A percentile compares a stretch with the other conserved stretches of the same genome.
Evolutionary conservation across 306 rosid genomes (phyloP).

Genomic region (Vigna hirtella): DNA sequence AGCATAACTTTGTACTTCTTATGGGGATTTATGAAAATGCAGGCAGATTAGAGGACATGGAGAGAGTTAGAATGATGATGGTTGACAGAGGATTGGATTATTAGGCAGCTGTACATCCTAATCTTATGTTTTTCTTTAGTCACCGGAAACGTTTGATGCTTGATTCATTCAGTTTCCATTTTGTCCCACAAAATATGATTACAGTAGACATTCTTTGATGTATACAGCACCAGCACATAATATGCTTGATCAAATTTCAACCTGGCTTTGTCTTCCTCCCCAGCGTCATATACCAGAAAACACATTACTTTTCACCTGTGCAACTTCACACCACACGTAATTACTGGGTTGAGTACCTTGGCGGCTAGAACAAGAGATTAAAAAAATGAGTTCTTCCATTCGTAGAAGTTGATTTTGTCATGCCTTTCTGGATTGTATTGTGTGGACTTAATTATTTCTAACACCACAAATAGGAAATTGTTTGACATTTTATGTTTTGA

Average conservation of each 20-base stretch:
- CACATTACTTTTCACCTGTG: background rate
- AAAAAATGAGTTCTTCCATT: background rate
- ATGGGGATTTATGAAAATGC: conserved; percentile 72
- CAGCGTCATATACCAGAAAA: conserved; percentile 2
- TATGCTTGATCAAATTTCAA: conserved; percentile 32
- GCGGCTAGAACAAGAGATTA: conserved; percentile 10
- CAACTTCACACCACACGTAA: background rate
- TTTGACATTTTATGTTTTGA: conserved; percentile 32
- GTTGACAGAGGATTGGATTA: conserved; percentile 71
- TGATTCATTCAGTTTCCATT: conserved; percentile 11
- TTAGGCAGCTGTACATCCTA: conserved; percentile 38
- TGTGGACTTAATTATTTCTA: background rate
- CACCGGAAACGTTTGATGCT: background rate
- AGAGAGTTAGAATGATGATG: conserved; percentile 74
- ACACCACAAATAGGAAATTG: background rate
- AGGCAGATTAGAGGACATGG: conserved; percentile 65
- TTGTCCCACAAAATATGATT: conserved; percentile 22
- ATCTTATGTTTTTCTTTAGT: conserved; percentile 1
- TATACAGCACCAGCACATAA: conserved; percentile 16
- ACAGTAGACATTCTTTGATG: conserved; percentile 8
- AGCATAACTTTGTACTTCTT: conserved; percentile 79
- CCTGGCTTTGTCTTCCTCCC: conserved; percentile 36
- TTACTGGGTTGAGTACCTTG: conserved; percentile 20
- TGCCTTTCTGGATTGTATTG: conserved; percentile 22
- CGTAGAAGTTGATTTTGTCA: conserved; percentile 15